Evolutionary conservation across 2,329 filamentous ascomycete species (phyloP).

Genomic region (Monilinia vaccinii-corymbosi): DNA sequence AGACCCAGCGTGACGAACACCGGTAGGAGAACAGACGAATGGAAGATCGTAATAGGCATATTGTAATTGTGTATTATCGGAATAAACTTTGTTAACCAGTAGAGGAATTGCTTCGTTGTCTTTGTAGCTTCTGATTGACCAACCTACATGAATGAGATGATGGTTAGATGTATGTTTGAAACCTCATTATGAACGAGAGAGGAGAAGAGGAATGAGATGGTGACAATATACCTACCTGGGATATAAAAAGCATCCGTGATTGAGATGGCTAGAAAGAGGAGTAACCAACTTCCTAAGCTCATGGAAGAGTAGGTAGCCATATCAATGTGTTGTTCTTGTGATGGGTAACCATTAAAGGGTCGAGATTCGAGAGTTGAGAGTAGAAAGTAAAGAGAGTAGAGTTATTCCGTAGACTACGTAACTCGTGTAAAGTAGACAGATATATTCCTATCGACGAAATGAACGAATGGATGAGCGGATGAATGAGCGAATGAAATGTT

Average conservation of each 20-base stretch:
- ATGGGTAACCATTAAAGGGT: constrained; percentile 11
- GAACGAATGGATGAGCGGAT: too few relatives aligned
- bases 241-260: constrained; percentile 68
- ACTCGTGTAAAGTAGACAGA: too few relatives aligned
- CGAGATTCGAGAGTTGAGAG: not conserved
- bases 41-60: constrained; percentile 85
- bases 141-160: constrained; percentile 43
- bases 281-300: constrained; percentile 36
- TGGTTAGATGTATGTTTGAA: not conserved
- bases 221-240: constrained; percentile 65
- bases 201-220: not conserved
- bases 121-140: constrained; percentile 72
- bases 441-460: too few relatives aligned
- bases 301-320: constrained; percentile 22
- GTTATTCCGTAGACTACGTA: too few relatives aligned
- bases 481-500: too few relatives aligned
- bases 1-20: constrained; percentile 53
- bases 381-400: too few relatives aligned
- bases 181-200: not conserved
- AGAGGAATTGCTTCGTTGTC: constrained; percentile 71
- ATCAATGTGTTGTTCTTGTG: constrained; percentile 9
- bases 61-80: constrained; percentile 80
- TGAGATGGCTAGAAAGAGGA: constrained; percentile 39
- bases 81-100: constrained; percentile 89
- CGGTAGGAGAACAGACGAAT: constrained; percentile 75